Percentiles rank a stretch among this genome's conserved stretches.
Evolutionary conservation across 1,284 basidiomycete genomes (phyloP).

Genomic region (Ganoderma multipileum): DNA sequence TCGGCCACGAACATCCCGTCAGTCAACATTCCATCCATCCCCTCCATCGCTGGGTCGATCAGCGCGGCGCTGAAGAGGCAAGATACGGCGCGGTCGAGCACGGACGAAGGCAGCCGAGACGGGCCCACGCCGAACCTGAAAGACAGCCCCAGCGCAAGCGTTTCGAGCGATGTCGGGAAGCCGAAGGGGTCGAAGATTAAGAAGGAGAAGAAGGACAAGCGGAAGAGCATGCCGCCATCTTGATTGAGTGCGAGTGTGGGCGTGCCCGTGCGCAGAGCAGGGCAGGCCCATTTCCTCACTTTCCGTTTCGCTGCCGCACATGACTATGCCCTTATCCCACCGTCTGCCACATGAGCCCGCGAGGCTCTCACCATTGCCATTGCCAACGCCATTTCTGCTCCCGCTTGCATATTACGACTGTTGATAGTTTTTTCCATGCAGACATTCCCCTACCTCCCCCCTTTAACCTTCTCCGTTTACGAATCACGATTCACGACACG

Average conservation of each 20-base stretch:
- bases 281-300: constrained; percentile 6
- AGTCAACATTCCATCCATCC: constrained; percentile 48
- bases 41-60: constrained; percentile 51
- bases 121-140: constrained; percentile 11
- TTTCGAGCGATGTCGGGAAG: constrained; percentile 37
- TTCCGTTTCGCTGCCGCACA: constrained; percentile 23
- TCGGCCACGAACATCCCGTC: constrained; percentile 42
- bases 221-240: constrained; percentile 34
- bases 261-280: not conserved
- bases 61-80: constrained; percentile 41
- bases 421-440: constrained; percentile 7
- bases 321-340: constrained; percentile 27
- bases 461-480: not conserved
- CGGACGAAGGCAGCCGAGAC: constrained; percentile 35
- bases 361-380: constrained; percentile 11
- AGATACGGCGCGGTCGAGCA: constrained; percentile 34
- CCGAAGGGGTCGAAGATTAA: constrained; percentile 37
- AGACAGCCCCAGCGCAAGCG: constrained; percentile 41
- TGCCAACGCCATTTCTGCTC: not conserved
- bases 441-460: not conserved
- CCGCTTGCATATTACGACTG: constrained; percentile 1
- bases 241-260: constrained; percentile 15
- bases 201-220: constrained; percentile 41
- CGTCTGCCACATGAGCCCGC: constrained; percentile 13
- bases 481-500: constrained; percentile 33